phyloP scores from a whole-genome alignment of 2,329 filamentous ascomycete species.

The Dryadomyces quercivorus region DNA sequence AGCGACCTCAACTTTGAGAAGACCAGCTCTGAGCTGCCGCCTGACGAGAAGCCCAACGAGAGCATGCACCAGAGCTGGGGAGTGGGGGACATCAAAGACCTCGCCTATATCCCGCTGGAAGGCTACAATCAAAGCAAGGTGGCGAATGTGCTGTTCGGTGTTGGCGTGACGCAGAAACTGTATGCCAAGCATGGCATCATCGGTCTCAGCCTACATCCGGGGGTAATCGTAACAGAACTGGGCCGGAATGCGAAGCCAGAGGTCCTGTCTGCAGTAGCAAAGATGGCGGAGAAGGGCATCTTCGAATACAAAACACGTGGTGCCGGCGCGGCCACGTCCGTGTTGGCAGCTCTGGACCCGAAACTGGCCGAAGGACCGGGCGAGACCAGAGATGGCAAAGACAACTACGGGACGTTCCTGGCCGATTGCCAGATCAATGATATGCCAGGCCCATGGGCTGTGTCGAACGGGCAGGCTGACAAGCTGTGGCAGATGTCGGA shows the following conservation, averaged over 20 bases:
- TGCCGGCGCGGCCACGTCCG: conserved; percentile 27
- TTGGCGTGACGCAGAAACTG: conserved; percentile 24
- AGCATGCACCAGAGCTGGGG: conserved; percentile 13
- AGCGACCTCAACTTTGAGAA: conserved; percentile 28
- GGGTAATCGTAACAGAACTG: conserved; percentile 6
- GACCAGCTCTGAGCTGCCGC: conserved; percentile 23
- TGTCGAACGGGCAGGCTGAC: conserved; percentile 17
- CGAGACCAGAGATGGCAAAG: neutral
- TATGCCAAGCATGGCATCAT: conserved; percentile 27
- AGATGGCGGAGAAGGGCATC: neutral
- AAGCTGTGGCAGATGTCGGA: conserved; percentile 29
- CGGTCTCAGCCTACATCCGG: conserved; percentile 5
- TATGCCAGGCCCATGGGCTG: conserved; percentile 12
- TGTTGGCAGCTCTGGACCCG: conserved; percentile 24
- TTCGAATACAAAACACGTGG: conserved; percentile 13
- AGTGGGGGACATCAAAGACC: conserved; percentile 22
- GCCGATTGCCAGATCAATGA: conserved; percentile 22
- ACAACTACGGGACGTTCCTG: conserved; percentile 19
- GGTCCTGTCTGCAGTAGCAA: neutral
- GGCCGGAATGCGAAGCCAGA: neutral
- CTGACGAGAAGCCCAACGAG: conserved; percentile 13
- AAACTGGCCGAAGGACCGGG: conserved; percentile 24
- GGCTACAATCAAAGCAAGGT: conserved; percentile 40
- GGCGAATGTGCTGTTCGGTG: conserved; percentile 34
- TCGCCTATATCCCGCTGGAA: conserved; percentile 20